Evolutionary conservation across 2,329 filamentous ascomycete genomes (phyloP), one percentile per base, ranked within the genome.

Genomic region (Arthrobotrys iridis): DNA sequence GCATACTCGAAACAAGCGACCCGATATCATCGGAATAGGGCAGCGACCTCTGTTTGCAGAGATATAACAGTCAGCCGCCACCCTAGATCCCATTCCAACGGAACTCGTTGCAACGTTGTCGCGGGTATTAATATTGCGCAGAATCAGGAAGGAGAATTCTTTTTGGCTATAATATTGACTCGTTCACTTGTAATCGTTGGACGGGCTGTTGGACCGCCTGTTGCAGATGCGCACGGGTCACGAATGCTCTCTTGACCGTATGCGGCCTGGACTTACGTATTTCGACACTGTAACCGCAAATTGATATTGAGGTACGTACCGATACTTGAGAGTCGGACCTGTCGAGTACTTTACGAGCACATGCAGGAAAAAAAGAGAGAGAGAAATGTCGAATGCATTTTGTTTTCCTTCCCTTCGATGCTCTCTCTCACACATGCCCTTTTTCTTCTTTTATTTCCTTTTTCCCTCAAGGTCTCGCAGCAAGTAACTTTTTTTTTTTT

Each of bases 221-320:
- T 75, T 75, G 71, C 63, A 75, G 71, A 67, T 68, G 71, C 71
- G 63, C 71, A 75, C 63, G 63, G 71, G 71, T 74, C 71, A 68
- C 46, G 71, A 64, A 75, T 68, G 63, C 55, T 75, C n/a, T 68
- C 71, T 75, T 75, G 71, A 58, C 71, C 71, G 58, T 66, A 75
- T 68, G 71, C 71, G 71, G 71, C 71, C 71, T 67, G 57, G 63
- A 75, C 41, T 75, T 75, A 75, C 71, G 71, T 67, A 75, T 75
- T 75, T 75, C 60, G 63, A 75, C 71, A 68, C 71, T 75, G 63
- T 75, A 68, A 68, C 71, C 63, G 40, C 71, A 57, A 71, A 64
- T 43, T 43, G 63, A 68, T 68, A 30, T 59, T 40, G 40, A 74
- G 71, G 71, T 75, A 75, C 71, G 71, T 75, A 75, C 71, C 63